Percentiles rank a stretch among this genome's conserved stretches.
These are phyloP conservation scores for Endothia cerciana DNA, from an alignment of 2,329 filamentous ascomycete species.

Conservation along the genomic window DNA sequence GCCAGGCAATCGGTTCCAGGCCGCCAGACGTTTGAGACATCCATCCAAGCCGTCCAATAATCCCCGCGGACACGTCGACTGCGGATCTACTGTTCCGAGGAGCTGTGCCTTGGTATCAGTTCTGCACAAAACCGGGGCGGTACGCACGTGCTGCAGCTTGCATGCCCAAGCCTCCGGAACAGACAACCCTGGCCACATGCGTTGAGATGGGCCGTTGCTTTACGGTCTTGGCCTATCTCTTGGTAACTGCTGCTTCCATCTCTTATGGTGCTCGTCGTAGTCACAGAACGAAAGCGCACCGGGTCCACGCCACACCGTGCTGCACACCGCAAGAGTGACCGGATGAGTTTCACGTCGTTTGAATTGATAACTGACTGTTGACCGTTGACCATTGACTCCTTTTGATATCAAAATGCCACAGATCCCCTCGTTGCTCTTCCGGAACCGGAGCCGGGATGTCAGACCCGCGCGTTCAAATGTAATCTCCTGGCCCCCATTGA, in stretches of 20 bases:
- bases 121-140: not conserved
- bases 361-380: conserved; percentile 10
- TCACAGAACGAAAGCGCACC: not conserved
- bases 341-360: conserved; percentile 25
- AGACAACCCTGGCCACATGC: not conserved
- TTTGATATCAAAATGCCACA: conserved; percentile 30
- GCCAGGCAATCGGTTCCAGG: not conserved
- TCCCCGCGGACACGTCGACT: not conserved
- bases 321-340: not conserved
- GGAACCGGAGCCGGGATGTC: conserved; percentile 15
- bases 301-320: not conserved
- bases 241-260: not conserved
- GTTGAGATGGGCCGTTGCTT: not conserved
- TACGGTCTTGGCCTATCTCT: not conserved
- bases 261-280: not conserved
- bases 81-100: conserved; percentile 1
- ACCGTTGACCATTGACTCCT: conserved; percentile 29
- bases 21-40: too few relatives aligned
- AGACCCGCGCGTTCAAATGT: conserved; percentile 14
- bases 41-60: too few relatives aligned
- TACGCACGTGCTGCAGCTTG: not conserved
- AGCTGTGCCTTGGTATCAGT: not conserved
- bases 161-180: not conserved
- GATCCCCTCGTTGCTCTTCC: conserved; percentile 13
- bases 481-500: conserved; percentile 17